These are phyloP conservation scores for Phyllosticta ampelicida DNA, from an alignment of 2,329 filamentous ascomycete species.

Conservation along the genomic window DNA sequence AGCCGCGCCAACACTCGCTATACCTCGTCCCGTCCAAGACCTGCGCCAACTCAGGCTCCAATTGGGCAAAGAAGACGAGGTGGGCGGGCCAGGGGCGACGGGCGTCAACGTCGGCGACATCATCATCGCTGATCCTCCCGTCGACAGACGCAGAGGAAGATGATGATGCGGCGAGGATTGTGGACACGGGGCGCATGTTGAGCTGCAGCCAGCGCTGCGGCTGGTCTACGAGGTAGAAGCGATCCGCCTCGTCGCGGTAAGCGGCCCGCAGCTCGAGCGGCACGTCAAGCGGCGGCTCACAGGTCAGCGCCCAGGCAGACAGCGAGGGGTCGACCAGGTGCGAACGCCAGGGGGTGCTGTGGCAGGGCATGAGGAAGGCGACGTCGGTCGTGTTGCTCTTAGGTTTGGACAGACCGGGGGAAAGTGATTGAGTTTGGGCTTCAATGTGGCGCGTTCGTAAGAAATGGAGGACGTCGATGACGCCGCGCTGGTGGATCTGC, in stretches of 20 bases:
- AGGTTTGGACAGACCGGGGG: no score
- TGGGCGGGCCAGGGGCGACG: conserved; percentile 32
- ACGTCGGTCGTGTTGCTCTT: conserved; percentile 29
- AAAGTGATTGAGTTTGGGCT: conserved; percentile 15
- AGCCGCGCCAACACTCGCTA: conserved; percentile 47
- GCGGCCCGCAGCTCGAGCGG: conserved; percentile 47
- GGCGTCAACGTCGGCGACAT: not conserved
- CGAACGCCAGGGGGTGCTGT: conserved; percentile 90
- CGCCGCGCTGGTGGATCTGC: conserved; percentile 68
- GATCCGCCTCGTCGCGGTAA: conserved; percentile 84
- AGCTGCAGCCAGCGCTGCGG: conserved; percentile 28
- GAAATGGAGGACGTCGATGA: conserved; percentile 62
- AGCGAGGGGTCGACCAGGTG: conserved; percentile 68
- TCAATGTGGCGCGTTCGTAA: conserved; percentile 62
- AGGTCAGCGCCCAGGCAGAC: conserved; percentile 73
- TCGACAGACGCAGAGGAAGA: no score
- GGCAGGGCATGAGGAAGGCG: conserved; percentile 88
- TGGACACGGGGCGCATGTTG: conserved; percentile 29
- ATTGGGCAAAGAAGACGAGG: conserved; percentile 46
- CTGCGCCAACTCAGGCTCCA: conserved; percentile 40
- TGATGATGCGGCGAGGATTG: conserved; percentile 13
- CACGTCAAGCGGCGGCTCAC: conserved; percentile 74
- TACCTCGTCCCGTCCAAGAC: conserved; percentile 40
- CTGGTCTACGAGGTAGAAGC: conserved; percentile 64
- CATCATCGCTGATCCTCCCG: no score